Percentiles rank a stretch among this genome's conserved stretches.
phyloP scores from a whole-genome alignment of 345 rosid species.

The Moricandia arvensis region DNA sequence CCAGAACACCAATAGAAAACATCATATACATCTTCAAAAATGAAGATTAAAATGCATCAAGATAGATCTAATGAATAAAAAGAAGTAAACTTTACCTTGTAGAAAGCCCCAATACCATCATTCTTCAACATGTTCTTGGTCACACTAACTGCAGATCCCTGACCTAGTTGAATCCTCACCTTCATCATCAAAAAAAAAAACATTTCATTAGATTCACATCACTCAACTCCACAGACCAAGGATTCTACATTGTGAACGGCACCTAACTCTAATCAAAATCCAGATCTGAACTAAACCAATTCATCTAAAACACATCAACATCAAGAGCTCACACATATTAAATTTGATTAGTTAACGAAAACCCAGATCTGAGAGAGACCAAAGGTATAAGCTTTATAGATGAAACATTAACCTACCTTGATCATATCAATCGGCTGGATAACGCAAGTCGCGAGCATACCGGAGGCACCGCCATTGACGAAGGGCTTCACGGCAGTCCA shows the following conservation, averaged over 20 bases:
- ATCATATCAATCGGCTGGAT: constrained; percentile 97
- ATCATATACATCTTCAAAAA: background rate
- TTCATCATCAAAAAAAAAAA: constrained; percentile 34
- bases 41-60: constrained; percentile 1
- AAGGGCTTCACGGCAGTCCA: constrained; percentile 90
- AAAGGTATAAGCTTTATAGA: background rate
- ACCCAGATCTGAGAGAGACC: constrained; percentile 23
- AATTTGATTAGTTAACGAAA: background rate
- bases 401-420: constrained; percentile 51
- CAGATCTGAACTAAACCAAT: constrained; percentile 26
- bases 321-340: background rate
- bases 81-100: constrained; percentile 58
- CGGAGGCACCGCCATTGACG: constrained; percentile 92
- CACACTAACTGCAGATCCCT: constrained; percentile 81
- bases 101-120: constrained; percentile 86
- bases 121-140: constrained; percentile 78
- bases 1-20: background rate
- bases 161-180: constrained; percentile 99
- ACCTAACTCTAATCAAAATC: constrained; percentile 1
- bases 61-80: constrained; percentile 10
- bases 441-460: constrained; percentile 99
- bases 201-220: constrained; percentile 8
- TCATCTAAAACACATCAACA: background rate
- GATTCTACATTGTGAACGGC: background rate
- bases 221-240: background rate